Conservation (phyloP, 2,329 filamentous ascomycete genomes). For the Amesomyces nigricolor region DNA sequence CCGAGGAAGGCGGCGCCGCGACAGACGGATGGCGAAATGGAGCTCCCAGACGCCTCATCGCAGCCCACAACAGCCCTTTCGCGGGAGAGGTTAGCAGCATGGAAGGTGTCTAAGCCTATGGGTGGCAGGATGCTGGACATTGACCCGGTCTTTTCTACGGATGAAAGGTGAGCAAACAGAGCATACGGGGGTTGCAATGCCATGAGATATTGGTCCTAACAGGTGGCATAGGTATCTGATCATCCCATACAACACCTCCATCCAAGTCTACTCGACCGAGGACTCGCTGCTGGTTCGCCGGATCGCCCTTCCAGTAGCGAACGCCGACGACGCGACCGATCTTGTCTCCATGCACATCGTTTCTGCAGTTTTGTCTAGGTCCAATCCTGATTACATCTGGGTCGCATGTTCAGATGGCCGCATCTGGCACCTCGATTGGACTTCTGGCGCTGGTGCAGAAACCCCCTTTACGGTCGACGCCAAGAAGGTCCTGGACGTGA, state of each 20-base stretch:
- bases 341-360: conserved; percentile 35
- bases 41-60: conserved; percentile 13
- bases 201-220: conserved; percentile 25
- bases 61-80: conserved; percentile 2
- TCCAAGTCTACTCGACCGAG: conserved; percentile 74
- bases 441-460: conserved; percentile 38
- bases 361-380: conserved; percentile 38
- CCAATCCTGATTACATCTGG: conserved; percentile 47
- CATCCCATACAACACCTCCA: conserved; percentile 64
- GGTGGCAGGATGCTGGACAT: conserved; percentile 60
- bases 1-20: conserved; percentile 1
- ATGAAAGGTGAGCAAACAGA: conserved; percentile 51
- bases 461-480: conserved; percentile 40
- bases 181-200: too few species aligned
- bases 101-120: conserved; percentile 59
- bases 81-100: conserved; percentile 30
- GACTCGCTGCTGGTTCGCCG: conserved; percentile 76
- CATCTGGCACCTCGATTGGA: conserved; percentile 56
- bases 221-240: conserved; percentile 59
- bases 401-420: conserved; percentile 54
- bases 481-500: conserved; percentile 42
- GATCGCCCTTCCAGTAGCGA: conserved; percentile 48
- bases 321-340: conserved; percentile 27
- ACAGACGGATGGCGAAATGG: conserved; percentile 15
- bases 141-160: conserved; percentile 55